Base-by-base conservation (phyloP, 2,329 filamentous ascomycete genomes). In the Penicillium sp. region DNA sequence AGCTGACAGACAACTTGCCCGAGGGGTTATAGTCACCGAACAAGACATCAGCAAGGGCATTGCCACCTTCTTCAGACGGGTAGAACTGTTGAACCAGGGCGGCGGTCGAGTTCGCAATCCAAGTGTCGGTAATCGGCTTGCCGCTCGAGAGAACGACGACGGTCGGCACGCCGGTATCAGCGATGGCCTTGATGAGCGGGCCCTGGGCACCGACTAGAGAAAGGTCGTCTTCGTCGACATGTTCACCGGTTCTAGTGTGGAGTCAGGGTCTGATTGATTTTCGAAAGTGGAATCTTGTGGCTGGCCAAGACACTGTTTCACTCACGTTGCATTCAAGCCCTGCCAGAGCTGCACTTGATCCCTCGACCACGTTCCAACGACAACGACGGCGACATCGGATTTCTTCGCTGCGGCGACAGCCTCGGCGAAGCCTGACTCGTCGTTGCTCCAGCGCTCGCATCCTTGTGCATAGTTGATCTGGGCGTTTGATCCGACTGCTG, bases 31-130 rank as follows among this genome's bases (percentile, higher is more conserved):
- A 83, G 58, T 86, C 80, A 28, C 89, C 89, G 68, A 87, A 89
- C 1, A 91, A 80, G 33, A 91, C 80, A 64, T 90, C 87, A 0
- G 89, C 88, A 1, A 91, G 81, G 1, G 88, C 88, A 61, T 87
- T 79, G 0, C 89, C 88, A 26, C 88, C 88, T 77, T 91, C 81
- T 69, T 91, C 88, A 0, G 87, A 88, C 7, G 88, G 88, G 69
- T 92, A 92, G 77, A 92, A 92, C 74, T 91, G 89, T 72, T 92
- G 89, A 0, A 92, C 79, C 0, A 92, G 82, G 0, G 88, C 89
- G 0, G 86, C 81, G 0, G 89, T 88, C 28, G 83, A 82, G 35
- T 85, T 81, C 0, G 87, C 87, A 72, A 92, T 89, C 90, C 89
- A 92, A 4, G 87, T 83, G 73, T 91, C 89, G 0, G 89, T 90